Conservation (phyloP, 805 yeast genomes). For the Zygosaccharomyces bisporus region DNA sequence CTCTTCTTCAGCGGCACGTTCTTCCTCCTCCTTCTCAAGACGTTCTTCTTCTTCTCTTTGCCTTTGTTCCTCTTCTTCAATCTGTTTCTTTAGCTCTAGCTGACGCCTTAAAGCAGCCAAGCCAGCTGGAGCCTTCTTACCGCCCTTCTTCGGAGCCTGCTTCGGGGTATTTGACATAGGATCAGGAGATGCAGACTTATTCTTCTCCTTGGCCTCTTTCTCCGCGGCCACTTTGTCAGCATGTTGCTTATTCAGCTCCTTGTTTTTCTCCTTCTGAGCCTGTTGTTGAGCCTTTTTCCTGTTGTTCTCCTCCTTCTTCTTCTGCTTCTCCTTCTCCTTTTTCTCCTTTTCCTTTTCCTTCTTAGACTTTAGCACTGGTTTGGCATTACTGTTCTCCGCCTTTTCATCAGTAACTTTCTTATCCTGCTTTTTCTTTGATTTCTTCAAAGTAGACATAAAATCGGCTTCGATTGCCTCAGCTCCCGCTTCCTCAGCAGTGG, state of each 20-base stretch:
- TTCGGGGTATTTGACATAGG: constrained; percentile 35
- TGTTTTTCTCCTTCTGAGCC: constrained; percentile 55
- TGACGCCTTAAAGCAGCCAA: constrained; percentile 88
- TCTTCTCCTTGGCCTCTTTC: constrained; percentile 36
- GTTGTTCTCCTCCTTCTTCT: constrained; percentile 85
- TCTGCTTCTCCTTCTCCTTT: constrained; percentile 86
- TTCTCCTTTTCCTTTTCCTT: constrained; percentile 93
- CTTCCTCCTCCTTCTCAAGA: constrained; percentile 47
- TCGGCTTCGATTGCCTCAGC: constrained; percentile 56
- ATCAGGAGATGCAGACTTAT: constrained; percentile 35
- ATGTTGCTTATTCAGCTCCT: constrained; percentile 42
- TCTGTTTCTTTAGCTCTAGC: constrained; percentile 80
- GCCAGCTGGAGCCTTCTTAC: constrained; percentile 84
- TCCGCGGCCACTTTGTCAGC: constrained; percentile 36
- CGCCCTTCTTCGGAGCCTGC: constrained; percentile 44
- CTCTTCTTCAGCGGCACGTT: constrained; percentile 42
- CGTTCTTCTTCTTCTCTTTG: constrained; percentile 72
- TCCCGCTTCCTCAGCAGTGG: constrained; percentile 27
- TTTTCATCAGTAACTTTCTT: constrained; percentile 61
- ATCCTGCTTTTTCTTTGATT: constrained; percentile 70
- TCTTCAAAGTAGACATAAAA: constrained; percentile 78
- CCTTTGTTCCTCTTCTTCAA: constrained; percentile 77
- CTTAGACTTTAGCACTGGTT: constrained; percentile 78
- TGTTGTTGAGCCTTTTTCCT: constrained; percentile 74
- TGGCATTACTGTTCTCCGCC: constrained; percentile 43